These are phyloP conservation scores for Galerina marginata DNA, from an alignment of 768 basidiomycete genomes.

Conservation along the genomic window DNA sequence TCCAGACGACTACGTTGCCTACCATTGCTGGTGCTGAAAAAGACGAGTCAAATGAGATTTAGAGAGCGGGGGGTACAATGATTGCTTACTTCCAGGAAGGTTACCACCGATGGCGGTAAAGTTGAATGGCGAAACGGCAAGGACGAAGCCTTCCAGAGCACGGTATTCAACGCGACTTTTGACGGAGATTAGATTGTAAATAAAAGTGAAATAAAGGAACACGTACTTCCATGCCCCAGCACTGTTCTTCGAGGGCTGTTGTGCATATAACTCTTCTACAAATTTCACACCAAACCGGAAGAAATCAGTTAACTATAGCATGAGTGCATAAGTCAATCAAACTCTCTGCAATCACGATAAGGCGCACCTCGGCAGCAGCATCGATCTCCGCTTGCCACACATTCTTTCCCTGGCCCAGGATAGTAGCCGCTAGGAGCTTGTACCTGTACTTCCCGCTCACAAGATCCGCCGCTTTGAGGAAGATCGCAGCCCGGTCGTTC, in stretches of 20 bases:
- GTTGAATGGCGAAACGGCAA: slow-evolving; percentile 98
- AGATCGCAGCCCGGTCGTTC: slow-evolving; percentile 97
- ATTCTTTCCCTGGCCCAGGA: slow-evolving; percentile 99
- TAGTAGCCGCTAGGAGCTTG: slow-evolving; percentile 93
- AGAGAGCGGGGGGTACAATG: background rate
- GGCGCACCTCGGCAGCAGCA: slow-evolving; percentile 90
- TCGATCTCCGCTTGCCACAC: slow-evolving; percentile 99
- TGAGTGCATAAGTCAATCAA: background rate
- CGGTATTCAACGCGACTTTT: slow-evolving; percentile 92
- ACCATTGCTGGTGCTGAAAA: slow-evolving; percentile 82
- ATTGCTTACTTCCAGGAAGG: slow-evolving; percentile 66
- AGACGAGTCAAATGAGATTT: slow-evolving; percentile 9
- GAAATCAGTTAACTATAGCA: slow-evolving; percentile 80
- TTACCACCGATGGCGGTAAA: slow-evolving; percentile 99
- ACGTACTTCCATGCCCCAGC: slow-evolving; percentile 94
- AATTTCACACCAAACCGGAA: slow-evolving; percentile 96
- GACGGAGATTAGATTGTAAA: slow-evolving; percentile 2
- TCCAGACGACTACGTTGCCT: slow-evolving; percentile 96
- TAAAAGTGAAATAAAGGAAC: background rate
- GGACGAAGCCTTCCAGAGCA: slow-evolving; percentile 96
- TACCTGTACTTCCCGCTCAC: slow-evolving; percentile 95
- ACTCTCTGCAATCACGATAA: background rate
- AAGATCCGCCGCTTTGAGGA: slow-evolving; percentile 97
- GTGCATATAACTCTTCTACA: slow-evolving; percentile 91
- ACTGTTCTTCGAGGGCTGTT: slow-evolving; percentile 88